Conservation (phyloP, 352 stramenopile species). For the Globisporangium abappressorium region DNA sequence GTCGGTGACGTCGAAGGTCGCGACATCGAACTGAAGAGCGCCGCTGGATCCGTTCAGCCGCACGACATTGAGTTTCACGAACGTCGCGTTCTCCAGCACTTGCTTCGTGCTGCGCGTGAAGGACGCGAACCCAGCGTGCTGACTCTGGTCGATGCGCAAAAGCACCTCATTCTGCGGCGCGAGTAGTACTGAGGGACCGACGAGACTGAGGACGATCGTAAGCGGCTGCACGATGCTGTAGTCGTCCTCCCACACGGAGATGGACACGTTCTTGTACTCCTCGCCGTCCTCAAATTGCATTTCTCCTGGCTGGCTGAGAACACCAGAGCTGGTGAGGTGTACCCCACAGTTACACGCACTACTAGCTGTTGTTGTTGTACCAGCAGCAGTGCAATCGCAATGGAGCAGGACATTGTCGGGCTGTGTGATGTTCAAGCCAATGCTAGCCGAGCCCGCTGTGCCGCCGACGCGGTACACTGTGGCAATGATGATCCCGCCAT, state of each 20-base stretch:
- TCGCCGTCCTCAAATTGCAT: constrained; percentile 50
- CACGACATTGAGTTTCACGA: constrained; percentile 39
- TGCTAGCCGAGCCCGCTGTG: constrained; percentile 25
- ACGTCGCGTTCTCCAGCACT: constrained; percentile 35
- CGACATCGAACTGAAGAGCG: constrained; percentile 29
- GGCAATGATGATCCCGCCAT: constrained; percentile 21
- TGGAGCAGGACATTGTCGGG: constrained; percentile 26
- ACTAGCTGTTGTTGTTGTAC: neutral
- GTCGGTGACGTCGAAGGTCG: constrained; percentile 47
- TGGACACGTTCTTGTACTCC: constrained; percentile 26
- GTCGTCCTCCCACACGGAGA: constrained; percentile 41
- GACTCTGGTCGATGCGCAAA: constrained; percentile 27
- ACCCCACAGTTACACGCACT: constrained; percentile 37
- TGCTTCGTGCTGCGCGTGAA: constrained; percentile 27
- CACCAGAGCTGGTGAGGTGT: constrained; percentile 19
- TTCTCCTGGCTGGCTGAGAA: constrained; percentile 14
- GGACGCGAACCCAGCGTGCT: constrained; percentile 26
- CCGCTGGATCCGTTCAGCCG: constrained; percentile 51
- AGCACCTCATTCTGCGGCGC: constrained; percentile 23
- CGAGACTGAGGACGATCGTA: constrained; percentile 20
- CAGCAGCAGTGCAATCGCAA: constrained; percentile 23
- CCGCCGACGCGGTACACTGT: constrained; percentile 32
- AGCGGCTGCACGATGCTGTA: constrained; percentile 21
- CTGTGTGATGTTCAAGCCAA: constrained; percentile 33
- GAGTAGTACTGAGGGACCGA: constrained; percentile 16